Evolutionary conservation across 2,329 filamentous ascomycete species (phyloP).

Genomic region (Aspergillus latus): DNA sequence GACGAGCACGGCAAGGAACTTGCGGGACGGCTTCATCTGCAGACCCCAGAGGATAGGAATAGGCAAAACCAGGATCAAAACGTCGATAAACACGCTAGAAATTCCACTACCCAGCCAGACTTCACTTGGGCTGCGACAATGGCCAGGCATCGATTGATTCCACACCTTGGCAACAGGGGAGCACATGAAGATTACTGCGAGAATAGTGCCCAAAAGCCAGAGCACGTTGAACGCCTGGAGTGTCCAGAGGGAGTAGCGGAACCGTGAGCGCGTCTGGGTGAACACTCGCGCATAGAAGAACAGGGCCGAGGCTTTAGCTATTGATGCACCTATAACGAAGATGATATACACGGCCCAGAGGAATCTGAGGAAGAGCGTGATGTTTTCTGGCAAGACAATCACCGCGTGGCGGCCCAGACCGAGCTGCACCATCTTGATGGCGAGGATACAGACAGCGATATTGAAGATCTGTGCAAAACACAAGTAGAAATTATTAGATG

Average conservation of each 20-base stretch:
- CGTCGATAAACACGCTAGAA: neutral
- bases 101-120: neutral
- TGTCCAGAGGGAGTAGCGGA: neutral
- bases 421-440: neutral
- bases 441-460: neutral
- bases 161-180: neutral
- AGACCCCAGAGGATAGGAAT: neutral
- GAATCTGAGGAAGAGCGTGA: neutral
- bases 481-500: neutral
- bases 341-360: neutral
- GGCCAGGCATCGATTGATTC: neutral
- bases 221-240: neutral
- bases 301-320: neutral
- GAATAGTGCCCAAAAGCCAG: neutral
- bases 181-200: neutral
- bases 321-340: neutral
- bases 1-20: neutral
- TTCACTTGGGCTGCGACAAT: neutral
- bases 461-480: neutral
- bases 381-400: neutral
- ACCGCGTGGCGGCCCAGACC: neutral
- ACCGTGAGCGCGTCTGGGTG: neutral
- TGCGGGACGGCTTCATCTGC: neutral
- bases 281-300: neutral
- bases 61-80: neutral